Base-by-base conservation (phyloP, 352 stramenopile species). In the Phytophthora fragariae region DNA sequence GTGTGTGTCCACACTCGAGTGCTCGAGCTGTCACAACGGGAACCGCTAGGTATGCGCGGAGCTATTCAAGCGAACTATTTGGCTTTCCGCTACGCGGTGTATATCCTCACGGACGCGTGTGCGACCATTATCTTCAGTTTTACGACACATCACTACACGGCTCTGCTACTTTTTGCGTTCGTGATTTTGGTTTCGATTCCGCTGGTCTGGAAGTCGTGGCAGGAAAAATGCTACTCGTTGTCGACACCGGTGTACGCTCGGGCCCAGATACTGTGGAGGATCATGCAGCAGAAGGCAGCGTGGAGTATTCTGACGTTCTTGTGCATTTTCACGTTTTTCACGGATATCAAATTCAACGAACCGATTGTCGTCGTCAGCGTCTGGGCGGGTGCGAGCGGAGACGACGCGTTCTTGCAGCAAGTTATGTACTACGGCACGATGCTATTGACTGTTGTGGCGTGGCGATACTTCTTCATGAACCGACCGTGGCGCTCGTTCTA, bases 401-500 rank as follows among this genome's bases (percentile, higher is more conserved):
- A 81, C 58, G 67, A 75, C 31, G 47, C 44, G 14, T 53, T 80
- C 27, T n/a, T 71, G 50, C 53, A 60, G 4, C 68, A 70, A 31
- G 10, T 46, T 2, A 54, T 80, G 12, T 47, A 49, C 33, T 67
- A 76, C 56, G 41, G 64, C n/a, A 52, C 70, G 17, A 57, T 62
- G 11, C 24, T 84, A 9, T 2, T 77, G 10, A 77, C 77, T 6
- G 50, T 80, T 41, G 6, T 72, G 14, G 27, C 57, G 1, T 84
- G 77, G 77, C 60, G 72, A 1, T 39, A 27, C 10, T 76, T 46
- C 47, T 82, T 80, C 41, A 61, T 80, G 72, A 82, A 81, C 53
- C 65, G 65, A 3, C 52, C 70, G 33, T 85, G 78, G 78, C 68
- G 72, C 4, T 29, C 44, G 8, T 80, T 83, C 52, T 85, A 75